A percentile compares a stretch with the other conserved stretches of the same genome.
Evolutionary conservation across 1,284 basidiomycete species (phyloP).

Genomic region (Heimioporus punctisporus): DNA sequence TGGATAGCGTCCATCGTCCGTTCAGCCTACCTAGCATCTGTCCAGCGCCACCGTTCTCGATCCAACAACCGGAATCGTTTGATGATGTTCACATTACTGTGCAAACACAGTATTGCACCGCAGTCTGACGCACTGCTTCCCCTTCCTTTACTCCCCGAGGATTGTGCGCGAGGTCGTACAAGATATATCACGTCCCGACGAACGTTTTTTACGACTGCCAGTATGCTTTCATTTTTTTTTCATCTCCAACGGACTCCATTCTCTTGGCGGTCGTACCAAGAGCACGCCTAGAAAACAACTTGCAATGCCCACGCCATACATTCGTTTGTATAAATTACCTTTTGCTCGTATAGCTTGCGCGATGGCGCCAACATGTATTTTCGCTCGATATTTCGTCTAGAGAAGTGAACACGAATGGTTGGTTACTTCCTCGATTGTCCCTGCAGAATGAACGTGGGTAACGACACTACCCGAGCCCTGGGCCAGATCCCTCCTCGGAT

Average conservation of each 20-base stretch:
- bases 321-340: slow-evolving; percentile 7
- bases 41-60: neutral
- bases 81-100: slow-evolving; percentile 14
- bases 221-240: neutral
- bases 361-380: slow-evolving; percentile 2
- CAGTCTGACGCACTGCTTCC: slow-evolving; percentile 8
- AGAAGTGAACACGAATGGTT: neutral
- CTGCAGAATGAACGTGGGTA: too few species aligned
- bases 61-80: slow-evolving; percentile 7
- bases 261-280: slow-evolving; percentile 5
- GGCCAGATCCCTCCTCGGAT: too few species aligned
- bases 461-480: too few species aligned
- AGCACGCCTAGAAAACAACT: slow-evolving; percentile 1
- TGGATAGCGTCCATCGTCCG: slow-evolving; percentile 15
- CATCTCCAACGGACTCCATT: slow-evolving; percentile 3
- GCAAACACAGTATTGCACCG: slow-evolving; percentile 9
- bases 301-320: too few species aligned
- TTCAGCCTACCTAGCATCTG: slow-evolving; percentile 17
- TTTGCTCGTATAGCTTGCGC: neutral
- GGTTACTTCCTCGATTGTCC: neutral
- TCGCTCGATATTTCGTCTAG: neutral
- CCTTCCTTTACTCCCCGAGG: neutral
- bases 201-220: slow-evolving; percentile 19
- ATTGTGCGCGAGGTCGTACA: slow-evolving; percentile 18
- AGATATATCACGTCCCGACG: slow-evolving; percentile 7